These are phyloP conservation scores for Coemansia javaensis DNA, from an alignment of 192 early-diverging fungal species.

Conservation along the genomic window DNA sequence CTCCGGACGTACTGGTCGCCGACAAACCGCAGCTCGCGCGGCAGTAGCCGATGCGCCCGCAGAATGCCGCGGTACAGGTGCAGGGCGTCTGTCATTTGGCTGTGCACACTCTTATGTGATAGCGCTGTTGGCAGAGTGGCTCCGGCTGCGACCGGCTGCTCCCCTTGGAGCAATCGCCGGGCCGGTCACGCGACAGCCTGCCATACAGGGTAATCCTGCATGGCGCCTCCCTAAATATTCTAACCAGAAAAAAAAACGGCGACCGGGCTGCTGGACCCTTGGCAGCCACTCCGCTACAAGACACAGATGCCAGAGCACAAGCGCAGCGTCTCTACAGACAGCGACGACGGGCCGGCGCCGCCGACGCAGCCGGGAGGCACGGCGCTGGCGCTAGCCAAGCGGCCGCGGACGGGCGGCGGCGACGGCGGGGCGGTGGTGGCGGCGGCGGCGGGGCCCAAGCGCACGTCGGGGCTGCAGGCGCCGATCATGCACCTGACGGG, in stretches of 20 bases:
- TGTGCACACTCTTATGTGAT: too few species aligned
- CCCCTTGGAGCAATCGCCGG: too few species aligned
- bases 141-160: too few species aligned
- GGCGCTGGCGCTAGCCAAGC: constrained; percentile 41
- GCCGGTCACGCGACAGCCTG: too few species aligned
- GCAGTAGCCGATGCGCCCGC: constrained; percentile 30
- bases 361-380: constrained; percentile 5
- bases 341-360: constrained; percentile 4
- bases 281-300: too few species aligned
- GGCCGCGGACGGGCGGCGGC: constrained; percentile 20
- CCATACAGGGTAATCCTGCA: too few species aligned
- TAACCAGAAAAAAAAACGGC: too few species aligned
- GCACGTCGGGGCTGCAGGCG: constrained; percentile 71
- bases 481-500: constrained; percentile 87
- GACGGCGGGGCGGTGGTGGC: constrained; percentile 16
- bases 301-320: constrained; percentile 38
- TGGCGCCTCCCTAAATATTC: too few species aligned
- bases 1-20: constrained; percentile 49
- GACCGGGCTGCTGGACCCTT: too few species aligned
- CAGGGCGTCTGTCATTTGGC: constrained; percentile 19
- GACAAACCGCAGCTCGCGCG: constrained; percentile 46
- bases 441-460: constrained; percentile 31
- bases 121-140: too few species aligned
- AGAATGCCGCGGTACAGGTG: constrained; percentile 38
- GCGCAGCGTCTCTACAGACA: constrained; percentile 17